Evolutionary conservation across 2,329 filamentous ascomycete genomes (phyloP).

Genomic region (Neobulgaria alba): DNA sequence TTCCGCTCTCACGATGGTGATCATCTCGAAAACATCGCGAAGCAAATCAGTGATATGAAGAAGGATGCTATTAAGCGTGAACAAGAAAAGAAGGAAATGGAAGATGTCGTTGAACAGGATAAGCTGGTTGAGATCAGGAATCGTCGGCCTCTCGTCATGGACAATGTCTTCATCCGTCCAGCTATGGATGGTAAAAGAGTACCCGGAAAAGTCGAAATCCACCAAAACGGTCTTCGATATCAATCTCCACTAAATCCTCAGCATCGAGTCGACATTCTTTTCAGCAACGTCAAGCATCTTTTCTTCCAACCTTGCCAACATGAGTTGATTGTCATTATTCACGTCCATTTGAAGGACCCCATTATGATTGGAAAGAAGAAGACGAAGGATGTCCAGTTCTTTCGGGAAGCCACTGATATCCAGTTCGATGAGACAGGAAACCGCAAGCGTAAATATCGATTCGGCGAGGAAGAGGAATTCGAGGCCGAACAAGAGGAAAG

Average conservation of each 20-base stretch:
- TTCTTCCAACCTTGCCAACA: conserved; percentile 98
- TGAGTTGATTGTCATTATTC: conserved; percentile 95
- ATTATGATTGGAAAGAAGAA: conserved; percentile 98
- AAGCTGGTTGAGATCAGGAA: conserved; percentile 93
- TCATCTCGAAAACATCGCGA: conserved; percentile 82
- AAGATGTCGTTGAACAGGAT: conserved; percentile 97
- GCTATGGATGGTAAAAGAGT: conserved; percentile 96
- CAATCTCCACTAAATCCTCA: conserved; percentile 71
- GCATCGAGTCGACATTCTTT: conserved; percentile 84
- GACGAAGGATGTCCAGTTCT: conserved; percentile 98
- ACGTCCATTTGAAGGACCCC: conserved; percentile 94
- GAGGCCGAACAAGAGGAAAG: conserved; percentile 97
- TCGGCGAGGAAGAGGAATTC: conserved; percentile 97
- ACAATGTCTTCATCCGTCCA: conserved; percentile 92
- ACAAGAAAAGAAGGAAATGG: conserved; percentile 98
- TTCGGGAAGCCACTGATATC: conserved; percentile 94
- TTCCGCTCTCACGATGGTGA: conserved; percentile 86
- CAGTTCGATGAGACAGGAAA: conserved; percentile 99
- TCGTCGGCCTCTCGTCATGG: conserved; percentile 79
- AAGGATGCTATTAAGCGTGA: conserved; percentile 86
- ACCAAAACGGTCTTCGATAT: conserved; percentile 98
- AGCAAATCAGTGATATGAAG: conserved; percentile 92
- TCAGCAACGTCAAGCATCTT: conserved; percentile 96
- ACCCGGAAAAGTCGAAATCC: conserved; percentile 90
- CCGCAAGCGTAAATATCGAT: conserved; percentile 92